Evolutionary conservation across 495 filamentous ascomycete species (phyloP).

Genomic region (Sporormia fimetaria): DNA sequence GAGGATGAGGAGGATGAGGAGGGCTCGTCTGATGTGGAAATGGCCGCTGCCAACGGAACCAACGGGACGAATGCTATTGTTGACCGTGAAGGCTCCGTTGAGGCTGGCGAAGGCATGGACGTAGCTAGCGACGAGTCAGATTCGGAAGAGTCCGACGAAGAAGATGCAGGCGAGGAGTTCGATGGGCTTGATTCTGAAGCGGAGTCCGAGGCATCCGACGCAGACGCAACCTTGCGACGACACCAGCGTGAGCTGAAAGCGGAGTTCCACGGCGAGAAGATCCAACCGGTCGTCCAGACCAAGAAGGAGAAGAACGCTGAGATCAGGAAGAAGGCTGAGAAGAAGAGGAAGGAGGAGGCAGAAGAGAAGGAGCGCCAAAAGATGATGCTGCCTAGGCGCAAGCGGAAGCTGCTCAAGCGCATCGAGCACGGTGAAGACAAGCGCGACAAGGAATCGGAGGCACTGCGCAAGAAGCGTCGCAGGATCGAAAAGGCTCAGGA

Average conservation of each 20-base stretch:
- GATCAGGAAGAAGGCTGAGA: conserved; percentile 26
- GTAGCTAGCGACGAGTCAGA: conserved; percentile 40
- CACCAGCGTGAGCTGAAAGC: conserved; percentile 87
- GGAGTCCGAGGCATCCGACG: conserved; percentile 40
- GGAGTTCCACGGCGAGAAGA: conserved; percentile 54
- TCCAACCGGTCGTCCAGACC: conserved; percentile 27
- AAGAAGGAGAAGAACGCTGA: conserved; percentile 23
- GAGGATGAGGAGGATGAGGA: conserved; percentile 46
- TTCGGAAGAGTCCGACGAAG: conserved; percentile 38
- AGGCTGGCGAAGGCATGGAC: conserved; percentile 47
- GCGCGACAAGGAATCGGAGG: conserved; percentile 38
- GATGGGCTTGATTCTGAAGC: conserved; percentile 39
- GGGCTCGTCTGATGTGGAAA: conserved; percentile 33
- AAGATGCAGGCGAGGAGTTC: conserved; percentile 29
- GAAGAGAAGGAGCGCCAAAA: conserved; percentile 36
- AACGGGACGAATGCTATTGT: conserved; percentile 22
- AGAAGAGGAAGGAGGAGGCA: conserved; percentile 29
- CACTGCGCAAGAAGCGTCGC: conserved; percentile 73
- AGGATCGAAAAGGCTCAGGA: conserved; percentile 62
- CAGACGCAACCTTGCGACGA: conserved; percentile 41
- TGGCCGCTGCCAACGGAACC: conserved; percentile 28
- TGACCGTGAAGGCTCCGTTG: conserved; percentile 33
- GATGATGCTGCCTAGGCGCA: conserved; percentile 35
- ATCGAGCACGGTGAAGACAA: conserved; percentile 35
- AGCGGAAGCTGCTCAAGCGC: conserved; percentile 37